phyloP scores from a whole-genome alignment of 495 filamentous ascomycete species.

The Hypoxylon subgilvum region DNA sequence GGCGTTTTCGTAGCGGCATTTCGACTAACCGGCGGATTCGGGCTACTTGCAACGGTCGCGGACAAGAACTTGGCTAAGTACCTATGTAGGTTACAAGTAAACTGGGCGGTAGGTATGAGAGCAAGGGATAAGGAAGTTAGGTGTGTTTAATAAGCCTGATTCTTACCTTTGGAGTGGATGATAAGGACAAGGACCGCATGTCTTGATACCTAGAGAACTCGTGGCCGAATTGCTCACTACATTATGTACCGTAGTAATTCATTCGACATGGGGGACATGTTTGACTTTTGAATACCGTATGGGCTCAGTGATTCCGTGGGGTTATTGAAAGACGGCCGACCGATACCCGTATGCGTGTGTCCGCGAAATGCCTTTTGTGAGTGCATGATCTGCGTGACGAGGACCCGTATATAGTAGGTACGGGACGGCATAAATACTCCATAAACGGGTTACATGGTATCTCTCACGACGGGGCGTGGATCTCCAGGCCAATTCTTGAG shows the following conservation, averaged over 20 bases:
- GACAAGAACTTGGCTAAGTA: slow-evolving; percentile 26
- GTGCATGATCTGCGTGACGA: slow-evolving; percentile 28
- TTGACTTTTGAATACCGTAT: slow-evolving; percentile 5
- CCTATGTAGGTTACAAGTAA: too few species aligned
- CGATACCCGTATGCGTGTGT: slow-evolving; percentile 20
- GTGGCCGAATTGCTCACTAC: not conserved
- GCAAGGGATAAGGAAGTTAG: slow-evolving; percentile 19
- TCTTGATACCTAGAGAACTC: not conserved
- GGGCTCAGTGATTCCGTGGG: slow-evolving; percentile 10
- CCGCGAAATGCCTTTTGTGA: slow-evolving; percentile 13
- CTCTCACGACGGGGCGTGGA: not conserved
- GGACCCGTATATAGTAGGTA: slow-evolving; percentile 20
- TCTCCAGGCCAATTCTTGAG: slow-evolving; percentile 13
- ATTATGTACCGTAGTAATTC: slow-evolving; percentile 35
- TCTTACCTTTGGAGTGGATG: slow-evolving; percentile 9
- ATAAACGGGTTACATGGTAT: slow-evolving; percentile 11
- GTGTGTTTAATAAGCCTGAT: slow-evolving; percentile 11
- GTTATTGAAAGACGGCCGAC: slow-evolving; percentile 14
- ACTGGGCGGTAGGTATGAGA: slow-evolving; percentile 8
- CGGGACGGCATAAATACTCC: slow-evolving; percentile 30
- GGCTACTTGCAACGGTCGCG: slow-evolving; percentile 19
- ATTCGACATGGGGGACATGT: slow-evolving; percentile 4
- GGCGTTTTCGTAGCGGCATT: slow-evolving; percentile 14
- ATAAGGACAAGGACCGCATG: slow-evolving; percentile 10
- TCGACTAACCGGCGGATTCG: slow-evolving; percentile 1